Evolutionary conservation across 768 basidiomycete species (phyloP), one percentile per base, ranked within the genome.

Genomic region (Aureoboletus auriporus): DNA sequence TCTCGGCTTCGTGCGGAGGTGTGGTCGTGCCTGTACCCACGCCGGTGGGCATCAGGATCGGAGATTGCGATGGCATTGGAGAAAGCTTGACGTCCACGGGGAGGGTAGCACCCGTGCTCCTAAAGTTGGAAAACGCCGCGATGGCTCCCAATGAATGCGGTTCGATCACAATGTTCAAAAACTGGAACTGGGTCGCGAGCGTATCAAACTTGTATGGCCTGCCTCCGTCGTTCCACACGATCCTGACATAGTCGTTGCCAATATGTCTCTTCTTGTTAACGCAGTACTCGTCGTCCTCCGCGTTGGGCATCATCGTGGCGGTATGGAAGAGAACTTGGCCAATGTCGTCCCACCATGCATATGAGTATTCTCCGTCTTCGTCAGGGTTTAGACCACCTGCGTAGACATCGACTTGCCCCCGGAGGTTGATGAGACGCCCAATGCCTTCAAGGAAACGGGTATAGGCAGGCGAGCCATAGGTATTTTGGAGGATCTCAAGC

Each of bases 281-380:
- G 57, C 79, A 83, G 42, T 80, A 76, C 2, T 81, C 80, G 65
- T 93, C 90, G 46, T 83, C 68, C 8, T 69, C 54, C 39, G 73
- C 75, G 46, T 83, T 87, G 4, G 96, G 96, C 95, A 98, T 98
- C 75, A 99, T 84, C 2, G 96, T 98, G 8, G 95, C 89, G 3
- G 93, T 87, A 67, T 98, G 96, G 65, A 89, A 99, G 46, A 97
- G 77, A 52, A 96, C 82, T 63, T 98, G 94, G 5, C 88, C 84
- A 42, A 97, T 93, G 60, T 97, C 93, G 65, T 98, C 93, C 91
- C 94, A 96, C 94, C 95, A 99, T 0, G 94, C 93, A 63, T 98
- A 98, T 0, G 95, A 91, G 62, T 94, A 96, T 67, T 93, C 89
- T 12, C 96, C 96, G 60, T 99, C 93, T 59, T 88, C 82, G 52